Evolutionary conservation across 345 rosid genomes (phyloP).

Genomic region (Melaleuca alternifolia): DNA sequence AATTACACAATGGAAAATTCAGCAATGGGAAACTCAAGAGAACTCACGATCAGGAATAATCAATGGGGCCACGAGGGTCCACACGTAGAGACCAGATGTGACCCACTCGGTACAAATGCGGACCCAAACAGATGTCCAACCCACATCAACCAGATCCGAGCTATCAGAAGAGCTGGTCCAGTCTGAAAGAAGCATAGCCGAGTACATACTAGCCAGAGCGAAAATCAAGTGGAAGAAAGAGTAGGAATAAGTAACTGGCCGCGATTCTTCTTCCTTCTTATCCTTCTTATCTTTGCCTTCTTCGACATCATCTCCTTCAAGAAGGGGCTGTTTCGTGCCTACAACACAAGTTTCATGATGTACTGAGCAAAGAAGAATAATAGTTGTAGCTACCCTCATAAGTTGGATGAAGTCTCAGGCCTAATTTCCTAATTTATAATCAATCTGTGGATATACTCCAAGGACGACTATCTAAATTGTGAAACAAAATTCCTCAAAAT

Average conservation of each 20-base stretch:
- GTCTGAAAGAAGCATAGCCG: conserved; percentile 94
- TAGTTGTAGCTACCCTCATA: background rate
- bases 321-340: conserved; percentile 61
- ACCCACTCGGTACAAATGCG: conserved; percentile 85
- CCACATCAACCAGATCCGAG: conserved; percentile 72
- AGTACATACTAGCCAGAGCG: conserved; percentile 94
- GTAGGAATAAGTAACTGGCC: conserved; percentile 77
- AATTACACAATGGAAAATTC: background rate
- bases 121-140: conserved; percentile 99
- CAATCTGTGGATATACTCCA: background rate
- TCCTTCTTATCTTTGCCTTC: conserved; percentile 50
- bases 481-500: background rate
- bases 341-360: background rate
- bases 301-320: conserved; percentile 52
- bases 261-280: conserved; percentile 35
- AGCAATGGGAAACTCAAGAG: conserved; percentile 9
- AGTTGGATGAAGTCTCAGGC: background rate
- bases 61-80: conserved; percentile 73
- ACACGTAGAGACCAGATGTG: conserved; percentile 58
- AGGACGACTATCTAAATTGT: background rate
- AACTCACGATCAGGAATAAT: conserved; percentile 65
- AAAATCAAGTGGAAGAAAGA: conserved; percentile 89
- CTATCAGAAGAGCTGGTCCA: conserved; percentile 81
- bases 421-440: background rate
- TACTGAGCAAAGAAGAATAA: background rate